Base-by-base conservation (phyloP, 345 rosid genomes). In the Camelina sativa region DNA sequence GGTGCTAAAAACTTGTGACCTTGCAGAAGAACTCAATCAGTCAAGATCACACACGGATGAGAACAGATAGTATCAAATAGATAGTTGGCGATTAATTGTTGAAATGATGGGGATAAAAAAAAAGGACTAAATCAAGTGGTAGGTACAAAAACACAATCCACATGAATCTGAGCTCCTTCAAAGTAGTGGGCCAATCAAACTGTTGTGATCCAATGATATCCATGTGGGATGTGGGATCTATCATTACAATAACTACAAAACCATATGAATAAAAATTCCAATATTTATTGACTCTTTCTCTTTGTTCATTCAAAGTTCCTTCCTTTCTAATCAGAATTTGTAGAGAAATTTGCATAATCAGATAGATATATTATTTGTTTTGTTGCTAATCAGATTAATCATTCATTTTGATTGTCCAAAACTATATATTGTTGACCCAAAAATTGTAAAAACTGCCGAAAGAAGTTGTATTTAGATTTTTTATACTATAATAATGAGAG, bases 71-170 rank as follows among this genome's bases (percentile, higher is more conserved):
- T 28, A 62, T 22, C 28, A 43, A 68, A 76, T 6, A 54, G 62
- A 43, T 53, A 69, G 75, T 63, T 76, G 79, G 71, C 59, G 62
- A 54, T 65, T 34, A 22, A 54, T 46, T 25, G 46, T 22, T 23
- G 52, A 32, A 63, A 69, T 11, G 52, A 40, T 74, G 22, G n/a
- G 15, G 52, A 66, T 12, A 22, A 40, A 19, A 51, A 51, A 20
- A 1, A 7, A 32, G 6, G 41, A 75, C 23, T 19, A 69, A 65
- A 25, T 64, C 40, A 63, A 77, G 38, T 58, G 81, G 77, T 78
- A 66, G 81, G 73, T 78, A 43, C 51, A 77, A 71, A 71, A 65
- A 78, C 76, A 66, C 77, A 78, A 78, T 72, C 81, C 65, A 78
- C 77, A 66, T 72, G 81, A 72, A 72, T 78, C 69, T 72, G 68